phyloP scores from a whole-genome alignment of 2,329 filamentous ascomycete species.

The Pseudocercospora crystallina region DNA sequence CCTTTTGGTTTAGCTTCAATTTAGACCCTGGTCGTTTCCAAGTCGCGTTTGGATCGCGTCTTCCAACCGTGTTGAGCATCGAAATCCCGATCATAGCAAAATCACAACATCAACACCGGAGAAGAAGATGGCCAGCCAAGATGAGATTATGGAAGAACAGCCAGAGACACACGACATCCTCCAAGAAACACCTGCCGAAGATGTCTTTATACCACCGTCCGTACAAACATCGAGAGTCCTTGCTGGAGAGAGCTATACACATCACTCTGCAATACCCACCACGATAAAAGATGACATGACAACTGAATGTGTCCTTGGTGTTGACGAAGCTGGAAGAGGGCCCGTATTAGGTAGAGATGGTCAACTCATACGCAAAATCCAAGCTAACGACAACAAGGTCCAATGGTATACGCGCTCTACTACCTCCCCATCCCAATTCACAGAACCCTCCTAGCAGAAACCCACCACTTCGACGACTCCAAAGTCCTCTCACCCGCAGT shows the following conservation, averaged over 20 bases:
- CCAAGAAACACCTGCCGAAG: constrained; percentile 34
- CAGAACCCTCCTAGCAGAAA: constrained; percentile 71
- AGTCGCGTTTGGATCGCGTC: no score
- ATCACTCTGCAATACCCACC: constrained; percentile 47
- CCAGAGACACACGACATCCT: constrained; percentile 32
- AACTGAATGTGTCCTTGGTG: constrained; percentile 73
- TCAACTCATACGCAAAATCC: constrained; percentile 19
- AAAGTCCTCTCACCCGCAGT: constrained; percentile 84
- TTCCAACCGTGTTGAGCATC: neutral
- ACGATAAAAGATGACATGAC: constrained; percentile 42
- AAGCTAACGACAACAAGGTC: constrained; percentile 42
- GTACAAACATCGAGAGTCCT: constrained; percentile 42
- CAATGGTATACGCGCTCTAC: constrained; percentile 69
- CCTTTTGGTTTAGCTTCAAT: no score
- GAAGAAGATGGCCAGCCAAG: constrained; percentile 23
- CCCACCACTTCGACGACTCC: constrained; percentile 90
- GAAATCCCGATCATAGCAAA: neutral
- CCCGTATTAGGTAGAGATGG: constrained; percentile 79
- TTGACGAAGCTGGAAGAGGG: constrained; percentile 91
- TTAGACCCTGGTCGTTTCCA: no score
- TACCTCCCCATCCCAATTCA: constrained; percentile 67
- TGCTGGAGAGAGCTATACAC: constrained; percentile 48
- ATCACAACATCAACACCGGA: neutral
- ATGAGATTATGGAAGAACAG: constrained; percentile 31
- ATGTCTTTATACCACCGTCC: constrained; percentile 50